Conservation (phyloP, 2,329 filamentous ascomycete genomes). For the Lachnellula cervina region DNA sequence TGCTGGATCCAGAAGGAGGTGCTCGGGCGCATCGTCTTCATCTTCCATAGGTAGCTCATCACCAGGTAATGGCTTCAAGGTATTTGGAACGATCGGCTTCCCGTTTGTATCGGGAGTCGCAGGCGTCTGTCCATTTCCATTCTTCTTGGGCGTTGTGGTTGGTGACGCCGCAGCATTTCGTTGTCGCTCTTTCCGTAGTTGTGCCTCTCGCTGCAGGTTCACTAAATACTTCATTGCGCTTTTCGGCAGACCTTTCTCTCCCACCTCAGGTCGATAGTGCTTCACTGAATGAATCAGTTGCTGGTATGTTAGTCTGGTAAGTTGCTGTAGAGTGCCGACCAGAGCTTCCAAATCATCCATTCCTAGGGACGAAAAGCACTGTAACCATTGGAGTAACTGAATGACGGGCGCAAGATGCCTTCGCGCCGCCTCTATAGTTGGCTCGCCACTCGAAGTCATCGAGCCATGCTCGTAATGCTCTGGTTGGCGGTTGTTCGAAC, state of each 20-base stretch:
- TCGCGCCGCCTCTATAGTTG: constrained; percentile 76
- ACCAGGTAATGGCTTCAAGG: constrained; percentile 12
- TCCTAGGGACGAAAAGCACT: constrained; percentile 91
- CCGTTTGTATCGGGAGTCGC: constrained; percentile 39
- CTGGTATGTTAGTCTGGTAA: constrained; percentile 77
- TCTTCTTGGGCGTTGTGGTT: constrained; percentile 34
- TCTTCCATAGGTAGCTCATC: constrained; percentile 36
- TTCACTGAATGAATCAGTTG: constrained; percentile 89
- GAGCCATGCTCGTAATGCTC: constrained; percentile 95
- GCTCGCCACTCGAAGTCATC: constrained; percentile 78
- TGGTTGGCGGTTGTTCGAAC: constrained; percentile 85
- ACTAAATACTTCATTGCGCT: constrained; percentile 82
- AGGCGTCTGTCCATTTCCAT: constrained; percentile 40
- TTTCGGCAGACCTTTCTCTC: constrained; percentile 86
- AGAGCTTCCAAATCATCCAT: constrained; percentile 82
- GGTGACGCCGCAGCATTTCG: constrained; percentile 45
- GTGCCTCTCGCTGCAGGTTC: constrained; percentile 70
- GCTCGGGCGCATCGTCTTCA: constrained; percentile 65
- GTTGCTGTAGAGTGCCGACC: constrained; percentile 81
- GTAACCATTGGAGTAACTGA: constrained; percentile 92
- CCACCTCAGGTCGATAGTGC: constrained; percentile 91
- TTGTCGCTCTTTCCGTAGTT: constrained; percentile 51
- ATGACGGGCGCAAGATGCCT: constrained; percentile 85
- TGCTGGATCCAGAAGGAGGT: constrained; percentile 80
- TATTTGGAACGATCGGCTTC: constrained; percentile 25